Conservation (phyloP, 305 asterid genomes). For the Solanum hybrid region DNA sequence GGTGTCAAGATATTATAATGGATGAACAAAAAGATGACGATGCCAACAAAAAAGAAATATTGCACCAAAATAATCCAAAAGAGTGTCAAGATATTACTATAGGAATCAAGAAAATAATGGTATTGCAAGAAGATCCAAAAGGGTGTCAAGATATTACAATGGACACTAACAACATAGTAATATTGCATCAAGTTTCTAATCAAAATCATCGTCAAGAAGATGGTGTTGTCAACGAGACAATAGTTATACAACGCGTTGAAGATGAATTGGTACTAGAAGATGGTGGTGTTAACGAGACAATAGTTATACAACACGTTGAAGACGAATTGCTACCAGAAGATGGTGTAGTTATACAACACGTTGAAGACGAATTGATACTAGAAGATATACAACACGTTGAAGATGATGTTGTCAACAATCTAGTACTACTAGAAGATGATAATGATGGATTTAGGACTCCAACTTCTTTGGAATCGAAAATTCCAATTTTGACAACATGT, state of each 20-base stretch:
- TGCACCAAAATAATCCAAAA: neutral
- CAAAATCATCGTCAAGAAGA: neutral
- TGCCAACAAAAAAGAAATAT: neutral
- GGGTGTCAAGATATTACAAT: neutral
- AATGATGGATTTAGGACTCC: conserved; percentile 45
- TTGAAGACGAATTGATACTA: no score
- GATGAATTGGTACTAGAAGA: neutral
- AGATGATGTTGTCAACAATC: neutral
- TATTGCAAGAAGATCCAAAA: neutral
- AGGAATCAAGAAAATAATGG: neutral
- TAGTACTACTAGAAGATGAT: conserved; percentile 17
- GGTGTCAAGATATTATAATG: neutral
- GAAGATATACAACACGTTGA: neutral
- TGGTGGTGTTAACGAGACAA: no score
- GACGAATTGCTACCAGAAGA: no score
- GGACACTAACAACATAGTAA: neutral
- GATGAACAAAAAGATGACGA: neutral
- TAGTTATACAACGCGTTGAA: neutral
- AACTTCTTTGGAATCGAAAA: conserved; percentile 34
- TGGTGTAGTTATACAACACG: neutral
- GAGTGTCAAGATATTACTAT: neutral
- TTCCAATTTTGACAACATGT: conserved; percentile 33
- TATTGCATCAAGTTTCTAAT: neutral
- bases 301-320: no score
- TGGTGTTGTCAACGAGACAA: neutral